Base-by-base conservation (phyloP, 2,329 filamentous ascomycete species). In the Aureobasidium sp. region DNA sequence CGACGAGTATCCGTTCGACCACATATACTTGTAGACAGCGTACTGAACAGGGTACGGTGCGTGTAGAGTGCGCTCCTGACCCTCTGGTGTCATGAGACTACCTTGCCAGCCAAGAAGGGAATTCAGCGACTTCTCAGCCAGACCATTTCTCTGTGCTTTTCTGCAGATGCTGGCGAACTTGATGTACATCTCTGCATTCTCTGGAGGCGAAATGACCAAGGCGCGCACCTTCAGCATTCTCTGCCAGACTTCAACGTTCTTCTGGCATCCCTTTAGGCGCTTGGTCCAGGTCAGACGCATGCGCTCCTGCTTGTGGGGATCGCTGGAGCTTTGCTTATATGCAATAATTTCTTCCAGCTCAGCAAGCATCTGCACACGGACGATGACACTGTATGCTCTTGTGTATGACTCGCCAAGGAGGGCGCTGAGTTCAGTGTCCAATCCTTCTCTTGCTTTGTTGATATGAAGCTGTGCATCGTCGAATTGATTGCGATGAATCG, bases 121-220 rank as follows among this genome's bases (percentile, higher is more conserved):
- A 72, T 94, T 92, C 59, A 99, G 79, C 12, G 92, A 95, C 76
- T 96, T 95, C 76, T 99, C 94, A 0, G 94, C 94, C 53, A 99
- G 83, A 11, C 94, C 93, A 81, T 93, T 92, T 33, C 94, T 88
- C 62, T 91, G 89, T 48, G 93, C 96, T 75, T 99, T 99, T 69
- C 95, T 89, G 75, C 95, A 99, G 6, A 99, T 84, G 69, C 97
- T 99, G 69, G 94, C 90, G 73, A 97, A 99, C 73, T 99, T 99
- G 79, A 99, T 97, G 86, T 92, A 97, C 91, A 99, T 99, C 70
- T 96, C 90, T 80, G 96, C 91, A 70, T 97, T 97, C 73, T 99
- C 92, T 37, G 85, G 85, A 0, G 95, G 93, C 0, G 87, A 87
- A 64, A 97, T 93, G 63, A 99, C 94, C 57, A 99, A 81, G 22